A percentile compares a stretch with the other conserved stretches of the same genome.
phyloP scores from a whole-genome alignment of 768 basidiomycete genomes.

The Paxillus involutus region DNA sequence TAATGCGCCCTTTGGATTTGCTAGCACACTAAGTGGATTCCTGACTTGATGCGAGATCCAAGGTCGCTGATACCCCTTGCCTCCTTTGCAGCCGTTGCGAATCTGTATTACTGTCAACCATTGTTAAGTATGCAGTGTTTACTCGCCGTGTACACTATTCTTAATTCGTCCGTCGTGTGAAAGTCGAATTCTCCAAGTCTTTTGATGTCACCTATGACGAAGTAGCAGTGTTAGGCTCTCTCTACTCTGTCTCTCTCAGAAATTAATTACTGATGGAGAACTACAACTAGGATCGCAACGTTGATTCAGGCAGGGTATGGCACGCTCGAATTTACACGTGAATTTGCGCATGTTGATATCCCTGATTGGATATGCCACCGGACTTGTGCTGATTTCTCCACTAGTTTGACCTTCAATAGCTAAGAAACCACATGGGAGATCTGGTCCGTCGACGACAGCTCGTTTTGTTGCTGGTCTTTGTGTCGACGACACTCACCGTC shows the following conservation, averaged over 20 bases:
- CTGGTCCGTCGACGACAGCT: constrained; percentile 75
- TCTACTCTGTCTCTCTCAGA: background rate
- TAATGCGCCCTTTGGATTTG: constrained; percentile 62
- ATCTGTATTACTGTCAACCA: constrained; percentile 84
- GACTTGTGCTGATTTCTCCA: constrained; percentile 75
- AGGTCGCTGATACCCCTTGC: background rate
- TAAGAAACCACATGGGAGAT: too few relatives aligned
- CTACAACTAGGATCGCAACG: constrained; percentile 53
- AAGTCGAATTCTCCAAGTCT: constrained; percentile 37
- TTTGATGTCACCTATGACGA: constrained; percentile 38
- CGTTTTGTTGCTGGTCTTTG: constrained; percentile 53
- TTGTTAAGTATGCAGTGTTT: constrained; percentile 54
- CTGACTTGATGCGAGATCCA: background rate
- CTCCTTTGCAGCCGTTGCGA: constrained; percentile 51
- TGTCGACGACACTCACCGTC: constrained; percentile 62
- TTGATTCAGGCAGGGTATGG: constrained; percentile 66
- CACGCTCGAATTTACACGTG: background rate
- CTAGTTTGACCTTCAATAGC: too few relatives aligned
- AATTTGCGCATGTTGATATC: background rate
- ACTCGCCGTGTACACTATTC: background rate
- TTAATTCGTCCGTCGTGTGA: background rate
- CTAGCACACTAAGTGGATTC: constrained; percentile 45
- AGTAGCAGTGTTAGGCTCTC: constrained; percentile 30
- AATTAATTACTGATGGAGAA: background rate
- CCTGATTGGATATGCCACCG: constrained; percentile 59